Percentiles rank a stretch among this genome's conserved stretches.
phyloP scores from a whole-genome alignment of 2,329 filamentous ascomycete genomes.

The Pseudogymnoascus sp. region DNA sequence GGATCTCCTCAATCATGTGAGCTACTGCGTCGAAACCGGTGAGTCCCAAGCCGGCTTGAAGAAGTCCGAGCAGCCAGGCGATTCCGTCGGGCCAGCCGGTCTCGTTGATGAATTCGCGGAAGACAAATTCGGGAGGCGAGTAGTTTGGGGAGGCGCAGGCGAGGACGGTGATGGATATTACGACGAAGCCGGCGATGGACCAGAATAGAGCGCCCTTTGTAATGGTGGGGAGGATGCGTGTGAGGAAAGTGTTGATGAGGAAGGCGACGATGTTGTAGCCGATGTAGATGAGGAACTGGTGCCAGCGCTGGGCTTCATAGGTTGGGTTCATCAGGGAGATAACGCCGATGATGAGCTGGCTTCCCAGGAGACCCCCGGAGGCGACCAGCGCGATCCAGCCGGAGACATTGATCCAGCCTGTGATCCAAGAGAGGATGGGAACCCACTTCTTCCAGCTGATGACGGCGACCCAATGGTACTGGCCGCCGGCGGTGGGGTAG shows the following conservation, averaged over 20 bases:
- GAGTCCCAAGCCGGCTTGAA: conserved; percentile 33
- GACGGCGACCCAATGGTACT: conserved; percentile 37
- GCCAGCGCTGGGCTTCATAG: conserved; percentile 58
- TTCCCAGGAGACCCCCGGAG: conserved; percentile 40
- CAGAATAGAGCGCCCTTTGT: conserved; percentile 26
- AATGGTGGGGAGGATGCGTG: conserved; percentile 26
- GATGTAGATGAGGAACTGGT: conserved; percentile 32
- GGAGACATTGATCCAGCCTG: conserved; percentile 44
- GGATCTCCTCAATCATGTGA: conserved; percentile 38
- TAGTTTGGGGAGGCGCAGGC: conserved; percentile 36
- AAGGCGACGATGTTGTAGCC: conserved; percentile 30
- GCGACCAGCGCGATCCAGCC: conserved; percentile 45
- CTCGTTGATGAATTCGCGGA: conserved; percentile 42
- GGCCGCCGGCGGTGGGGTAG: conserved; percentile 35
- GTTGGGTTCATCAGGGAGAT: conserved; percentile 41
- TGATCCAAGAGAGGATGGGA: conserved; percentile 31
- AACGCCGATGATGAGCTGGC: conserved; percentile 39
- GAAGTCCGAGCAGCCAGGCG: conserved; percentile 32
- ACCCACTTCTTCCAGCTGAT: conserved; percentile 32
- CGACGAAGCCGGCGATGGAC: conserved; percentile 33
- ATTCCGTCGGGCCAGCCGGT: conserved; percentile 37
- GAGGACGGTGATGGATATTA: conserved; percentile 36
- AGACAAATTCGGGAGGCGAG: conserved; percentile 44
- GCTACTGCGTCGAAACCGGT: conserved; percentile 36
- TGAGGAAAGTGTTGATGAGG: conserved; percentile 40